A percentile compares a stretch with the other conserved stretches of the same genome.
These are phyloP conservation scores for Neurospora sp. DNA, from an alignment of 495 filamentous ascomycete genomes.

Conservation along the genomic window DNA sequence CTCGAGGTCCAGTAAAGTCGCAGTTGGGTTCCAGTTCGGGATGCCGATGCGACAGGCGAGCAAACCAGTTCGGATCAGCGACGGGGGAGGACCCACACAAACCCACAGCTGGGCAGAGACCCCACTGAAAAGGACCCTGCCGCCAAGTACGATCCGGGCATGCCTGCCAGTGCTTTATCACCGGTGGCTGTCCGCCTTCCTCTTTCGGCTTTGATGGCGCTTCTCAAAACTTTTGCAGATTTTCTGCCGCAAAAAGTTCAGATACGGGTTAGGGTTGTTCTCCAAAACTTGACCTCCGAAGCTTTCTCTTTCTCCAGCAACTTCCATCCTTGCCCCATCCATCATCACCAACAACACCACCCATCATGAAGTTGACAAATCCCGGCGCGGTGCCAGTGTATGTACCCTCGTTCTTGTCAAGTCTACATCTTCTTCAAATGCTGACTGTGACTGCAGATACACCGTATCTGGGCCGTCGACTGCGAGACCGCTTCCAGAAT, in stretches of 20 bases:
- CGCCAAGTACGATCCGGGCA: neutral
- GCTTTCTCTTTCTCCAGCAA: neutral
- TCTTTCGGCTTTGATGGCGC: neutral
- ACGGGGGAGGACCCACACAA: neutral
- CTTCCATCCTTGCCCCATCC: neutral
- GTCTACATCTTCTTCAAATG: neutral
- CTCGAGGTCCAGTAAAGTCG: neutral
- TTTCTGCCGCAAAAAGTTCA: neutral
- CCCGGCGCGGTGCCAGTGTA: slow-evolving; percentile 81
- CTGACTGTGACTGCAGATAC: slow-evolving; percentile 27
- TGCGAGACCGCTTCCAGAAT: slow-evolving; percentile 86
- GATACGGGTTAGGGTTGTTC: neutral
- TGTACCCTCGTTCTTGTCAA: neutral
- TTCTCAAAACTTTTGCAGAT: neutral
- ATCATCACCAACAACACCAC: slow-evolving; percentile 3
- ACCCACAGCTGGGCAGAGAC: neutral
- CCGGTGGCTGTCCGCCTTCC: neutral
- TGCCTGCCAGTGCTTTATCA: neutral
- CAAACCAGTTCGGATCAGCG: neutral
- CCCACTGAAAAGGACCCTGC: neutral
- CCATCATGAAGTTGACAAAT: slow-evolving; percentile 76
- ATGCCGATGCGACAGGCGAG: neutral
- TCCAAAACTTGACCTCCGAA: neutral
- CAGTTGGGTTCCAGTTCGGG: neutral
- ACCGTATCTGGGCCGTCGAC: slow-evolving; percentile 91